A percentile compares a stretch with the other conserved stretches of the same genome.
phyloP scores from a whole-genome alignment of 2,329 filamentous ascomycete species.

The Penicillium janthinellum region DNA sequence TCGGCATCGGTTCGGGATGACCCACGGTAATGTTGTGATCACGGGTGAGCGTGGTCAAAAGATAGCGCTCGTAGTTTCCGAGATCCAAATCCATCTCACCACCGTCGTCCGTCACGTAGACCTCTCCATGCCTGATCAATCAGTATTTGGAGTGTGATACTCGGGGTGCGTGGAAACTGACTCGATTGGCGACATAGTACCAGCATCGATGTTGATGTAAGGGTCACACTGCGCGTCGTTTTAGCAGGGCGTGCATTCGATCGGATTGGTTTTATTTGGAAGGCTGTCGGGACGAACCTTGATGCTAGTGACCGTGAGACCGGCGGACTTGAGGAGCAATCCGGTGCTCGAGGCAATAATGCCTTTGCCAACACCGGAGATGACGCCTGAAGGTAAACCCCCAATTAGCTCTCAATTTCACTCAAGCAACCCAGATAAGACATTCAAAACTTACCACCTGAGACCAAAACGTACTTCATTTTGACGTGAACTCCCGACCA shows the following conservation, averaged over 20 bases:
- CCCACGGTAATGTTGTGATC: slow-evolving; percentile 98
- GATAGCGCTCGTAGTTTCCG: slow-evolving; percentile 78
- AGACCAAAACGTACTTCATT: slow-evolving; percentile 83
- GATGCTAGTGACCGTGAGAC: slow-evolving; percentile 34
- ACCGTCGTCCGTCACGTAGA: slow-evolving; percentile 83
- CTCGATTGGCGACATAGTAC: slow-evolving; percentile 56
- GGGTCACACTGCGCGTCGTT: slow-evolving; percentile 51
- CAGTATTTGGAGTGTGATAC: background rate
- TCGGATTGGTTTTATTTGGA: background rate
- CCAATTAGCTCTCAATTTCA: slow-evolving; percentile 11
- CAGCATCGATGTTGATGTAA: slow-evolving; percentile 76
- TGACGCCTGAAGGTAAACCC: slow-evolving; percentile 41
- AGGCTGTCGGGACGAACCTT: slow-evolving; percentile 26
- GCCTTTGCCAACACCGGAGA: slow-evolving; percentile 59
- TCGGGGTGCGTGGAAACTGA: slow-evolving; percentile 15
- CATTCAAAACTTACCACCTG: slow-evolving; percentile 62
- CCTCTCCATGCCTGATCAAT: slow-evolving; percentile 72
- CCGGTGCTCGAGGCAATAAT: slow-evolving; percentile 62
- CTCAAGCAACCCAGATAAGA: background rate
- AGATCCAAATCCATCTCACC: slow-evolving; percentile 76
- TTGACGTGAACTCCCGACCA: slow-evolving; percentile 35
- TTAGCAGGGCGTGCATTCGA: background rate
- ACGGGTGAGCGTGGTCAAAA: slow-evolving; percentile 75
- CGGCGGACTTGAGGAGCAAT: slow-evolving; percentile 33
- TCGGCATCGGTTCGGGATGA: slow-evolving; percentile 52